These are phyloP conservation scores for Quambalaria eucalypti DNA, from an alignment of 1,284 basidiomycete species.

Conservation along the genomic window DNA sequence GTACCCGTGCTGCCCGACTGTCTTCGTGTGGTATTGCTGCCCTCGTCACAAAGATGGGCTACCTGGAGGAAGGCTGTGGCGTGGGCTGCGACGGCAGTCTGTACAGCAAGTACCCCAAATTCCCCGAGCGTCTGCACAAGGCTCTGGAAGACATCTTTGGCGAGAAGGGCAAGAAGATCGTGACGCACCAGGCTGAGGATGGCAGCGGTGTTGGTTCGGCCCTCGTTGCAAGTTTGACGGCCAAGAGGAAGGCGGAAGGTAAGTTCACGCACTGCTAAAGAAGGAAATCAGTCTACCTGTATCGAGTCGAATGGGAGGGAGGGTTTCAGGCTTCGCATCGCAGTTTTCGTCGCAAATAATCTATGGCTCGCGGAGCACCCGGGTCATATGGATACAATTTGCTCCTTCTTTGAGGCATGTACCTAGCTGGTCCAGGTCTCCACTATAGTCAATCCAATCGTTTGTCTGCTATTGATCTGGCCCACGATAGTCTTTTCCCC, in stretches of 20 bases:
- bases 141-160: slow-evolving; percentile 46
- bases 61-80: slow-evolving; percentile 36
- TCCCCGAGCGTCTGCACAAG: slow-evolving; percentile 36
- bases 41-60: slow-evolving; percentile 40
- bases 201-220: slow-evolving; percentile 41
- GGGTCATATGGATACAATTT: too few relatives aligned
- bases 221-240: slow-evolving; percentile 45
- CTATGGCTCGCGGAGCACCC: too few relatives aligned
- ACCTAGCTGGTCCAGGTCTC: too few relatives aligned
- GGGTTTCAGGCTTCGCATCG: too few relatives aligned
- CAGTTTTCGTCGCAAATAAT: too few relatives aligned
- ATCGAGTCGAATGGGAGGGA: too few relatives aligned
- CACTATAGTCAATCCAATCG: too few relatives aligned
- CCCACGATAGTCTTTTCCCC: too few relatives aligned
- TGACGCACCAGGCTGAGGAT: slow-evolving; percentile 42
- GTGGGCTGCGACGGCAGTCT: slow-evolving; percentile 40
- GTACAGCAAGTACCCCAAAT: slow-evolving; percentile 43
- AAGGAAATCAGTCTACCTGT: too few relatives aligned
- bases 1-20: slow-evolving; percentile 40
- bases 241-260: slow-evolving; percentile 30
- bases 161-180: slow-evolving; percentile 32
- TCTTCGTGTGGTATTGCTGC: slow-evolving; percentile 43
- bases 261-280: slow-evolving; percentile 15
- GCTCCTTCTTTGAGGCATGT: too few relatives aligned
- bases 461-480: too few relatives aligned